Conservation (phyloP, 225 moss, liverwort and hornwort genomes). For the Pseudisothecium myosuroides region DNA sequence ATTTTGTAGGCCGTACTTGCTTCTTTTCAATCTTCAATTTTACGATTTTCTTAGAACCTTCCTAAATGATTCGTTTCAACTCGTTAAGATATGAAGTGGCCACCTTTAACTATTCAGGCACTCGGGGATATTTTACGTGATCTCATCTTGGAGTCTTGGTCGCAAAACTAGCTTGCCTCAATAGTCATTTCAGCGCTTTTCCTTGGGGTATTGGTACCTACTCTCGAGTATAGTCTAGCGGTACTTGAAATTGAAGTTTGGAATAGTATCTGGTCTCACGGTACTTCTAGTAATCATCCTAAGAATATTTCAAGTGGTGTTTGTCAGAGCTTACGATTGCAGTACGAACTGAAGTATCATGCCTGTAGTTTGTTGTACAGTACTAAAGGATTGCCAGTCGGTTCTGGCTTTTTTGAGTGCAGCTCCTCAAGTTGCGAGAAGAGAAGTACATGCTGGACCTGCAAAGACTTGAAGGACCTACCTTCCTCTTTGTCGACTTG, state of each 20-base stretch:
- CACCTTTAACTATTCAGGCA: not conserved
- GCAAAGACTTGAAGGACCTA: constrained; percentile 86
- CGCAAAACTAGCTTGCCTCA: not conserved
- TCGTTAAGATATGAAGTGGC: not conserved
- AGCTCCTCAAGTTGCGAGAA: constrained; percentile 86
- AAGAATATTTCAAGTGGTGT: not conserved
- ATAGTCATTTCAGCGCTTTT: not conserved
- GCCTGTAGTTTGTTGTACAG: not conserved
- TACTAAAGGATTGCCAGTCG: not conserved
- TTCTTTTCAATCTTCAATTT: not conserved
- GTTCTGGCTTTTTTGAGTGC: not conserved
- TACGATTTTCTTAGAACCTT: not conserved
- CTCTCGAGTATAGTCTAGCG: not conserved
- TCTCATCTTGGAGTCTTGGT: not conserved
- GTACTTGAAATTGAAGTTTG: not conserved
- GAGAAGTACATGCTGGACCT: constrained; percentile 86
- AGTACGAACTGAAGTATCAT: not conserved
- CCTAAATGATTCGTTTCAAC: not conserved
- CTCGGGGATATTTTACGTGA: not conserved
- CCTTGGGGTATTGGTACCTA: not conserved
- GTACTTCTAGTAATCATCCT: not conserved
- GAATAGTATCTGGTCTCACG: not conserved
- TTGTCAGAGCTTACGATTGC: not conserved
- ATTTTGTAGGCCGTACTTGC: not conserved
- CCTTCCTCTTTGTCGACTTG: constrained; percentile 77